Percentiles rank a stretch among this genome's conserved stretches.
Evolutionary conservation across 441 rosid genomes (phyloP).

Genomic region (Croton laevigatus): DNA sequence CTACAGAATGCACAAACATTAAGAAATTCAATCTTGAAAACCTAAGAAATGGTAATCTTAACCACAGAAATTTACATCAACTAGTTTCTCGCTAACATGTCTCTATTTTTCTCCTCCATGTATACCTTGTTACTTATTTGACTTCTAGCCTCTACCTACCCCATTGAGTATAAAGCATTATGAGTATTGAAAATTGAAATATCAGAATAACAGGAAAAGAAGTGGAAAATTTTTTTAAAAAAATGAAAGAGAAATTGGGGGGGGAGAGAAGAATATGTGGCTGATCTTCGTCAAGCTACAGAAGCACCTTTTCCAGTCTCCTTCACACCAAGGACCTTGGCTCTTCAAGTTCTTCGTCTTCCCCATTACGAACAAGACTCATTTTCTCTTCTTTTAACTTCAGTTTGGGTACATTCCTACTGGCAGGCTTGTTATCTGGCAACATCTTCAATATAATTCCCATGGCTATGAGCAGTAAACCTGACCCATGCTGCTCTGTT

Average conservation of each 20-base stretch:
- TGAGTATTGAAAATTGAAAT: conserved; percentile 2
- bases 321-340: conserved; percentile 43
- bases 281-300: conserved; percentile 33
- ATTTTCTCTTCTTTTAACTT: conserved; percentile 24
- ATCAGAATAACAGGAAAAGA: neutral
- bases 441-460: conserved; percentile 73
- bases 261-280: neutral
- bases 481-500: conserved; percentile 70
- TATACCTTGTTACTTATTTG: neutral
- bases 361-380: conserved; percentile 4
- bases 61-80: neutral
- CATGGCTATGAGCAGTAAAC: conserved; percentile 70
- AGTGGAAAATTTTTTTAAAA: no score
- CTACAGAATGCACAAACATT: no score
- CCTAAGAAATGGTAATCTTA: no score
- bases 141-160: neutral
- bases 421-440: conserved; percentile 46
- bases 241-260: no score
- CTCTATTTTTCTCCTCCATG: neutral
- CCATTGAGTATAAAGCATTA: neutral
- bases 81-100: conserved; percentile 1
- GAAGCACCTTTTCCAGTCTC: conserved; percentile 47
- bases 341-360: conserved; percentile 44
- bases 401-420: conserved; percentile 30
- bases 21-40: no score